Conservation (phyloP, 805 yeast genomes). For the Yarrowia yakushimensis region DNA sequence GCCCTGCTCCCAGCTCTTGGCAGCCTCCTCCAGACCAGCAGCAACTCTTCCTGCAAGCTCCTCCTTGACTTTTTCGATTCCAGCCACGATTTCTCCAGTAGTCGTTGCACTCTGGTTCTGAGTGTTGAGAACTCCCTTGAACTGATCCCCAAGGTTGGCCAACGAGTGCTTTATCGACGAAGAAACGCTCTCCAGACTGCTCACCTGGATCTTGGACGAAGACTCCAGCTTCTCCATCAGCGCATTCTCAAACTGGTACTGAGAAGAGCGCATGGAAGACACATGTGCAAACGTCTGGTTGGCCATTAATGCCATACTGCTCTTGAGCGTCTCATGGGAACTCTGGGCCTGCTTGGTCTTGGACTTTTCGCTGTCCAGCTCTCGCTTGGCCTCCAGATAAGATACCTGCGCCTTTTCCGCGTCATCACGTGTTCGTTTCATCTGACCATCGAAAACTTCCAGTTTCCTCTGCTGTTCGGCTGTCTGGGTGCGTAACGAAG, state of each 20-base stretch:
- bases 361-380: slow-evolving; percentile 9
- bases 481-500: slow-evolving; percentile 48
- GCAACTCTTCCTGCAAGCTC: slow-evolving; percentile 8
- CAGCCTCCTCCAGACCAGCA: slow-evolving; percentile 9
- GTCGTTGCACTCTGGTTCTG: slow-evolving; percentile 12
- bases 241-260: slow-evolving; percentile 18
- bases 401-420: slow-evolving; percentile 28
- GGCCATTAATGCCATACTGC: slow-evolving; percentile 20
- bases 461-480: slow-evolving; percentile 51
- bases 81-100: slow-evolving; percentile 14
- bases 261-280: slow-evolving; percentile 19
- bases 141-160: slow-evolving; percentile 4
- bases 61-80: slow-evolving; percentile 17
- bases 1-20: not conserved
- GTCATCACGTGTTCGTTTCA: slow-evolving; percentile 40
- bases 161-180: slow-evolving; percentile 2
- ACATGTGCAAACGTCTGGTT: slow-evolving; percentile 26
- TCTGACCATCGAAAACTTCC: slow-evolving; percentile 48
- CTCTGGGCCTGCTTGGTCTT: not conserved
- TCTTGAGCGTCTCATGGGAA: slow-evolving; percentile 26
- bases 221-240: slow-evolving; percentile 8
- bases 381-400: not conserved
- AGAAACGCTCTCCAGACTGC: not conserved
- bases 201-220: not conserved
- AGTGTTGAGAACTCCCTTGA: not conserved